Evolutionary conservation across 2,329 filamentous ascomycete species (phyloP).

Genomic region (Dactylellina sp.): DNA sequence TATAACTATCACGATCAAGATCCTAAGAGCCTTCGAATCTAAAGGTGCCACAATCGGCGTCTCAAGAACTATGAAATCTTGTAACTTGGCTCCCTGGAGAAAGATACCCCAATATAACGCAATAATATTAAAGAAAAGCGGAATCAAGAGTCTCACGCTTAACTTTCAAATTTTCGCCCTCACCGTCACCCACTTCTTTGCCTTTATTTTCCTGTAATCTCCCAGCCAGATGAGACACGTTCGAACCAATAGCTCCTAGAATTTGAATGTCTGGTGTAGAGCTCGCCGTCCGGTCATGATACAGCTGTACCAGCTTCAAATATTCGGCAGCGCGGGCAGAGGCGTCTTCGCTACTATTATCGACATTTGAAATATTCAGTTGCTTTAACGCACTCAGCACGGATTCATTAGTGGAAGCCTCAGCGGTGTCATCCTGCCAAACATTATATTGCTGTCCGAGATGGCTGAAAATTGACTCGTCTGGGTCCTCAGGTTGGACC

Average conservation of each 20-base stretch:
- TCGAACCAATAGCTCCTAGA: conserved; percentile 6
- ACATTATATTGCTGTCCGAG: conserved; percentile 42
- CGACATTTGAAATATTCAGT: conserved; percentile 45
- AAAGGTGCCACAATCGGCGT: too few relatives aligned
- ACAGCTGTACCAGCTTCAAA: conserved; percentile 10
- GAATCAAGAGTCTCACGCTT: conserved; percentile 30
- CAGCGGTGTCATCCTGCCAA: conserved; percentile 40
- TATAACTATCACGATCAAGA: too few relatives aligned
- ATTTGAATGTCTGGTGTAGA: conserved; percentile 15
- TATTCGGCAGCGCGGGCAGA: conserved; percentile 5
- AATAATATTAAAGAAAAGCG: conserved; percentile 34
- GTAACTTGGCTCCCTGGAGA: background rate
- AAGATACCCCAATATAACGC: background rate
- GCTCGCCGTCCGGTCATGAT: conserved; percentile 3
- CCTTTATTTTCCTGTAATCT: conserved; percentile 46
- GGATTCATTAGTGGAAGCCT: conserved; percentile 1
- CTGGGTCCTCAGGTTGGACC: conserved; percentile 37
- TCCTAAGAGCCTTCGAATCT: too few relatives aligned
- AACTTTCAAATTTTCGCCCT: conserved; percentile 1
- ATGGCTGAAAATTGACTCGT: conserved; percentile 39
- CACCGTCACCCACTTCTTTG: conserved; percentile 17
- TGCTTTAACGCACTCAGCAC: conserved; percentile 29
- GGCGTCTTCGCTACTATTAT: conserved; percentile 20
- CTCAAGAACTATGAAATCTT: background rate
- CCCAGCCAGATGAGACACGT: conserved; percentile 11